Evolutionary conservation across 352 stramenopile species (phyloP).

Genomic region (Globisporangium paddicum): DNA sequence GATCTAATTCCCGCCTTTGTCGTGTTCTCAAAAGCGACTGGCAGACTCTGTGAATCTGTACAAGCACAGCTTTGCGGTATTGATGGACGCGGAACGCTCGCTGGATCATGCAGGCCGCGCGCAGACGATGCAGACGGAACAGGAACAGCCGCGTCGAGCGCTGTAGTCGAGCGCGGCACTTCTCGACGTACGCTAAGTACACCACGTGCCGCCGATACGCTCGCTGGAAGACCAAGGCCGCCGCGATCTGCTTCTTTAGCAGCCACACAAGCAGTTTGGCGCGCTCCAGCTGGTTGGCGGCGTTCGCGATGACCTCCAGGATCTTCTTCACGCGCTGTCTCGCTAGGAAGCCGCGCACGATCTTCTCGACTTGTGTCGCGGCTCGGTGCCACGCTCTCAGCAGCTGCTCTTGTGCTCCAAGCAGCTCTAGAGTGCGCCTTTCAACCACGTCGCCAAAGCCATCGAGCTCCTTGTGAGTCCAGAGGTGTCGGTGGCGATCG

Average conservation of each 20-base stretch:
- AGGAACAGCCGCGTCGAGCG: constrained; percentile 22
- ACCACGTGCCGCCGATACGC: constrained; percentile 23
- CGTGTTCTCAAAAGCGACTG: constrained; percentile 23
- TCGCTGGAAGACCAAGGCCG: constrained; percentile 30
- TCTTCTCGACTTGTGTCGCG: constrained; percentile 34
- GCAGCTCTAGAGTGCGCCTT: constrained; percentile 24
- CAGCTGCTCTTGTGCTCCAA: constrained; percentile 30
- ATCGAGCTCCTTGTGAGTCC: constrained; percentile 38
- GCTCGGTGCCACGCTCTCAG: constrained; percentile 33
- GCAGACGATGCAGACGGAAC: constrained; percentile 23
- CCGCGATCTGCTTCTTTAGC: constrained; percentile 19
- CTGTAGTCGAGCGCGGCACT: constrained; percentile 29
- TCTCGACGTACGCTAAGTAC: constrained; percentile 16
- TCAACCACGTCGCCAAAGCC: constrained; percentile 35
- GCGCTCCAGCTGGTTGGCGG: constrained; percentile 15
- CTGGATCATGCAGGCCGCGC: constrained; percentile 30
- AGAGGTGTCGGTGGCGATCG: constrained; percentile 33
- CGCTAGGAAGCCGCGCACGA: constrained; percentile 29
- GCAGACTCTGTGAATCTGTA: constrained; percentile 20
- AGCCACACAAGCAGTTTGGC: constrained; percentile 8
- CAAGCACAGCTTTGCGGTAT: constrained; percentile 23
- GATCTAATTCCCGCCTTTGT: constrained; percentile 28
- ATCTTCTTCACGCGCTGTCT: constrained; percentile 29
- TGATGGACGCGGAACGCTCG: constrained; percentile 27
- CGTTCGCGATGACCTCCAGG: constrained; percentile 20